Evolutionary conservation across 805 yeast genomes (phyloP).

Genomic region (Saturnispora halmiae): DNA sequence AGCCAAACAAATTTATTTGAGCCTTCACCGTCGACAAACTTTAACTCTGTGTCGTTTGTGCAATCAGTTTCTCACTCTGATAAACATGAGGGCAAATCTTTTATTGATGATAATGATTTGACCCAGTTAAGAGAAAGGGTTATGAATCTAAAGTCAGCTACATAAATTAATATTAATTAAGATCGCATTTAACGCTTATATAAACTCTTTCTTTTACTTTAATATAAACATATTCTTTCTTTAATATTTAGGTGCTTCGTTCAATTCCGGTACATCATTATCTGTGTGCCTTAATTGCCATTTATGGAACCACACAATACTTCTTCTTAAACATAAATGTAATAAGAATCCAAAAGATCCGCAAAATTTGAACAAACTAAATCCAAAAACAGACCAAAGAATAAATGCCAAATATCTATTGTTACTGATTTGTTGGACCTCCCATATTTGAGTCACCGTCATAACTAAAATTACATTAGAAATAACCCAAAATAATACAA

Average conservation of each 20-base stretch:
- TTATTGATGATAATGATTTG: conserved; percentile 25
- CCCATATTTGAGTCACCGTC: conserved; percentile 79
- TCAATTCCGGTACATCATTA: conserved; percentile 16
- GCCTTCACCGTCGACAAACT: background rate
- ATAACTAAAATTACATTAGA: conserved; percentile 72
- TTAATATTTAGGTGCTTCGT: conserved; percentile 11
- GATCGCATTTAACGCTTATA: background rate
- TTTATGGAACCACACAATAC: conserved; percentile 26
- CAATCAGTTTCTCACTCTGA: background rate
- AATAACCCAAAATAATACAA: conserved; percentile 91
- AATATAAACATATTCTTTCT: background rate
- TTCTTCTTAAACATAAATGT: conserved; percentile 29
- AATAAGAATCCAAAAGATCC: conserved; percentile 71
- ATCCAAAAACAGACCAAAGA: conserved; percentile 84
- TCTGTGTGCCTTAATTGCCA: conserved; percentile 23
- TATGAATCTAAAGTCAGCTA: conserved; percentile 22
- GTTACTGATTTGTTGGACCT: conserved; percentile 51
- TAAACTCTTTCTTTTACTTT: background rate
- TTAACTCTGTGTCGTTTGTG: too few species aligned
- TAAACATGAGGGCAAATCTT: background rate
- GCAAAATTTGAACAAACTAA: conserved; percentile 71
- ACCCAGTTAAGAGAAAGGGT: conserved; percentile 24
- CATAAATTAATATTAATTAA: background rate
- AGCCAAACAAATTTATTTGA: background rate
- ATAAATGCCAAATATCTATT: conserved; percentile 78